These are phyloP conservation scores for Schrenkiella parvula DNA, from an alignment of 345 rosid species.

Conservation along the genomic window DNA sequence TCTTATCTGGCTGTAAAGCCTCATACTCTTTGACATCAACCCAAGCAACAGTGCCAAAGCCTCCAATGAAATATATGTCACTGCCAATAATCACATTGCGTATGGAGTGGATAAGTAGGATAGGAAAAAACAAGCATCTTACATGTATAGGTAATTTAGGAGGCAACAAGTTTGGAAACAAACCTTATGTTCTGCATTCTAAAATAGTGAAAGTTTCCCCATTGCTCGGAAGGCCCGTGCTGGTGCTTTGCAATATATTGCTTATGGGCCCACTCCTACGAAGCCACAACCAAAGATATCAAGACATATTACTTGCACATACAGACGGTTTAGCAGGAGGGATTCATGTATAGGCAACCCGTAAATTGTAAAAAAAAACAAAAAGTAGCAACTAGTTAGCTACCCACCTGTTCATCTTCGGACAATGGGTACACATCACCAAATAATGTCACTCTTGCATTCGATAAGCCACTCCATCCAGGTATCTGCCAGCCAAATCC, in stretches of 20 bases:
- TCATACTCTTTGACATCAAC: constrained; percentile 89
- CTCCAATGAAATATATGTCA: constrained; percentile 97
- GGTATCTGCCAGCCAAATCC: constrained; percentile 59
- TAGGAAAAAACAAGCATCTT: background rate
- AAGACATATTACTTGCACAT: background rate
- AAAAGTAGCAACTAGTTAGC: background rate
- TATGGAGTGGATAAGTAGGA: background rate
- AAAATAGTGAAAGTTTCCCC: constrained; percentile 95
- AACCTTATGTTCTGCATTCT: constrained; percentile 95
- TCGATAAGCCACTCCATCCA: constrained; percentile 97
- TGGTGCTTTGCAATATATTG: constrained; percentile 86
- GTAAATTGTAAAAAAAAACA: background rate
- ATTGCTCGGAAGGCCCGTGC: constrained; percentile 87
- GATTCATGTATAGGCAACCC: background rate
- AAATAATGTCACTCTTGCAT: constrained; percentile 94
- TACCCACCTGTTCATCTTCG: constrained; percentile 70
- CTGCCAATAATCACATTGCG: constrained; percentile 35
- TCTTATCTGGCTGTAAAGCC: constrained; percentile 79
- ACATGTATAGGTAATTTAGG: background rate
- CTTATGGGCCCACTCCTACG: constrained; percentile 96
- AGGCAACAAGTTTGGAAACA: background rate
- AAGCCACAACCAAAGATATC: constrained; percentile 25
- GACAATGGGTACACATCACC: constrained; percentile 95
- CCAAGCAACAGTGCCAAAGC: constrained; percentile 99
- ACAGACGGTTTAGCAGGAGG: background rate